Conservation (phyloP, 352 stramenopile genomes). For the Halophytophthora polymorphica region DNA sequence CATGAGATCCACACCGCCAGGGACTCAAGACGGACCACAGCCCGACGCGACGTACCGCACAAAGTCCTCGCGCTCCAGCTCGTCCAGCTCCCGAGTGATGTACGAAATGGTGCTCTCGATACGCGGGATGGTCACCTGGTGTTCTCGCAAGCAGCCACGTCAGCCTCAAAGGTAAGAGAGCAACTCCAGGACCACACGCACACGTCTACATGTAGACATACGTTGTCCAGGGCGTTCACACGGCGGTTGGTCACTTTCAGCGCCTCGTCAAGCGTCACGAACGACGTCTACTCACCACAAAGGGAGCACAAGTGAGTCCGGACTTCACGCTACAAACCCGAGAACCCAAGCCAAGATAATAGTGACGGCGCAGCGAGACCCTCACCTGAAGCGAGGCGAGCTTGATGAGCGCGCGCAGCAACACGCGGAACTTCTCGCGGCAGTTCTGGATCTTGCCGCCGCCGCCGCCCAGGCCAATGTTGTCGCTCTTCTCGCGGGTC, state of each 20-base stretch:
- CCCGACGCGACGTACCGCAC: constrained; percentile 50
- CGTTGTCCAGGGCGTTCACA: constrained; percentile 99
- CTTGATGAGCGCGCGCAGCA: constrained; percentile 85
- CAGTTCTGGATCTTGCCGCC: constrained; percentile 97
- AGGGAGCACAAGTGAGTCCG: constrained; percentile 37
- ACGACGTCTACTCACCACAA: constrained; percentile 92
- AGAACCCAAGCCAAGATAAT: too few relatives aligned
- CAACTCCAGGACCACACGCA: neutral
- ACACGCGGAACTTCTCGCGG: constrained; percentile 82
- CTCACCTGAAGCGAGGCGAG: constrained; percentile 81
- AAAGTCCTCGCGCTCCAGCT: constrained; percentile 98
- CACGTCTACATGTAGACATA: constrained; percentile 19
- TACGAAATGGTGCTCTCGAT: constrained; percentile 97
- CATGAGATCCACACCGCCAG: neutral
- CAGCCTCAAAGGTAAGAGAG: neutral
- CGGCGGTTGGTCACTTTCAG: constrained; percentile 98
- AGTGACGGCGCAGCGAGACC: too few relatives aligned
- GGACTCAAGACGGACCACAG: neutral
- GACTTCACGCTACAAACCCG: neutral
- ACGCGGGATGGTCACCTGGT: constrained; percentile 96
- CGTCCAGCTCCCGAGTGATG: constrained; percentile 97
- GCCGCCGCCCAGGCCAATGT: constrained; percentile 94
- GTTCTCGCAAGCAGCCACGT: neutral
- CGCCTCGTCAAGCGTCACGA: constrained; percentile 98
- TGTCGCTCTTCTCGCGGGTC: constrained; percentile 92